These are phyloP conservation scores for Thecaphora frezii DNA, from an alignment of 1,284 basidiomycete species.

Conservation along the genomic window DNA sequence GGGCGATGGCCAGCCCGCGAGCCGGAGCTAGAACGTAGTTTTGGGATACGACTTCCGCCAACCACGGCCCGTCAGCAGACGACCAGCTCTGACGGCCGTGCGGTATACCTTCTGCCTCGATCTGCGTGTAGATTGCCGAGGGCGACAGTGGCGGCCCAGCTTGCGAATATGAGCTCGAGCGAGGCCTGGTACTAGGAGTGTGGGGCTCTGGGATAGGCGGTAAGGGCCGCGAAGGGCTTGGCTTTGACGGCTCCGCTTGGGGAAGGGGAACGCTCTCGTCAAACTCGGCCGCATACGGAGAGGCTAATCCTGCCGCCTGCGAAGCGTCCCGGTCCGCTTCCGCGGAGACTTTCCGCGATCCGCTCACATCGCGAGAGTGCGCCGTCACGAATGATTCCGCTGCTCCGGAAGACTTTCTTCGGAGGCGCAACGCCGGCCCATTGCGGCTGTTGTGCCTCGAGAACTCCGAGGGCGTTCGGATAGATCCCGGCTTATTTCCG, in stretches of 20 bases:
- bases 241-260: too few relatives aligned
- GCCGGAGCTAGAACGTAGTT: conserved; percentile 2
- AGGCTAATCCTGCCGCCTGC: too few relatives aligned
- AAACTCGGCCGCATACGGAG: too few relatives aligned
- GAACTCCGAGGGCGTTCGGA: neutral
- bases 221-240: neutral
- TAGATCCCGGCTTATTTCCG: neutral
- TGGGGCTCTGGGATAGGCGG: neutral
- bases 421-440: neutral
- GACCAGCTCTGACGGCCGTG: conserved; percentile 13
- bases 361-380: neutral
- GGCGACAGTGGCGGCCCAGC: conserved; percentile 11
- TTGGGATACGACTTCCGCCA: conserved; percentile 3
- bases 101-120: neutral
- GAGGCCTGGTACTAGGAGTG: too few relatives aligned
- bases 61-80: conserved; percentile 11
- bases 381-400: neutral
- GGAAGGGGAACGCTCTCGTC: too few relatives aligned
- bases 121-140: conserved; percentile 10
- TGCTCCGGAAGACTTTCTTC: neutral
- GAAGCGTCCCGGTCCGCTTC: too few relatives aligned
- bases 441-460: too few relatives aligned
- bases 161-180: too few relatives aligned
- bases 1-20: neutral
- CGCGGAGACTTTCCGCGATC: neutral